Evolutionary conservation across 768 basidiomycete genomes (phyloP), one percentile per base, ranked within the genome.

Genomic region (Nidularia sp.): DNA sequence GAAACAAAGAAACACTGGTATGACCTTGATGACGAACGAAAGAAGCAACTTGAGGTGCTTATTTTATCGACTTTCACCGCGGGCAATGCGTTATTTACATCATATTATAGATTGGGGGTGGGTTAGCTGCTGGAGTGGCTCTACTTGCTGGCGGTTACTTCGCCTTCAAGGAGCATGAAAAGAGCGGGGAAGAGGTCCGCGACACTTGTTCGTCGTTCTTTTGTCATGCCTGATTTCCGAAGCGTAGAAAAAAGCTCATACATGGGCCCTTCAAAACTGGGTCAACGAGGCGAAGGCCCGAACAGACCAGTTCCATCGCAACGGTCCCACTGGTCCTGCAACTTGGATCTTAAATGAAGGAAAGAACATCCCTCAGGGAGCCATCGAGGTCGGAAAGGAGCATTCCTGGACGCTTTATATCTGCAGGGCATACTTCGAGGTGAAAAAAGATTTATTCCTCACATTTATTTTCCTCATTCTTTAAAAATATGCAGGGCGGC

Each of bases 281-380:
- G 42, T 80, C 18, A 55, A 68, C 5, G 85, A 84, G 0, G 84
- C 86, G 4, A 71, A 77, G 56, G 52, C 45, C n/a, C 81, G 83
- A 54, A 81, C 83, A 8, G 64, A 71, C 5, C 66, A 73, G 7
- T 86, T 73, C 70, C 63, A 71, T 57, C 59, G 60, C 9, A 63
- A 74, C 15, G 77, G 76, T 0, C 74, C 74, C 15, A 62, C 63
- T 0, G 72, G 62, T 1, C 82, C 85, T 2, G 72, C 75, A 9
- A 80, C 79, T 18, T 91, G 88, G 88, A 58, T 87, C 34, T 72
- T 84, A 47, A 78, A 71, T 36, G 68, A 80, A 41, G 85, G 85
- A 48, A 81, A 70, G 59, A 62, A 73, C 34, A 85, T 89, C 52
- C 88, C 88, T 31, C 60, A 58, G 2, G 70, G 71, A 48, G 85